These are phyloP conservation scores for Colletotrichum navitas DNA, from an alignment of 2,329 filamentous ascomycete genomes.

Conservation along the genomic window DNA sequence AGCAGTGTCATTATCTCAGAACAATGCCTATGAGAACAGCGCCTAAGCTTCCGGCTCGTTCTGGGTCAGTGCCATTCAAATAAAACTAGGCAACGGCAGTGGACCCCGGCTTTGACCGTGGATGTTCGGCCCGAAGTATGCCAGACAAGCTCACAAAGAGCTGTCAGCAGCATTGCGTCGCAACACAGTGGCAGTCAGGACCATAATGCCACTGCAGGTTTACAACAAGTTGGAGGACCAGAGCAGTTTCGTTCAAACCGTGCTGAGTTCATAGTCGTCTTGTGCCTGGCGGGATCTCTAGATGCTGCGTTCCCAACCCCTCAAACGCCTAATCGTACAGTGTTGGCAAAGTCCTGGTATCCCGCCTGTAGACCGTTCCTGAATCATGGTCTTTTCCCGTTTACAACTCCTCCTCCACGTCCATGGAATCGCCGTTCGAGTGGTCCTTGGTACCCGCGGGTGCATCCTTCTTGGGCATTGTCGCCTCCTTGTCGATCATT, in stretches of 20 bases:
- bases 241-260: not conserved
- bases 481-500: slow-evolving; percentile 99
- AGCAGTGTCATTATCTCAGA: not conserved
- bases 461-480: slow-evolving; percentile 80
- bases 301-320: slow-evolving; percentile 41
- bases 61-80: slow-evolving; percentile 1
- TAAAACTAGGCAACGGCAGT: not conserved
- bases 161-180: not conserved
- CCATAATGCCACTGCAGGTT: not conserved
- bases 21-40: not conserved
- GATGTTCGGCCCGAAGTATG: not conserved
- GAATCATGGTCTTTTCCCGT: slow-evolving; percentile 18
- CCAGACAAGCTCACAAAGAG: slow-evolving; percentile 12
- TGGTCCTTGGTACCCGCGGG: slow-evolving; percentile 61
- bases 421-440: slow-evolving; percentile 74
- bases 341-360: slow-evolving; percentile 42
- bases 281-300: slow-evolving; percentile 41
- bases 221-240: not conserved
- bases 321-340: slow-evolving; percentile 48
- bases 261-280: slow-evolving; percentile 34
- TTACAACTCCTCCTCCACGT: slow-evolving; percentile 72
- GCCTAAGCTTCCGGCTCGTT: slow-evolving; percentile 8
- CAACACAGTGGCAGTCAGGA: not conserved
- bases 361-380: slow-evolving; percentile 39
- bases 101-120: not conserved